Percentiles rank a stretch among this genome's conserved stretches.
Evolutionary conservation across 768 basidiomycete genomes (phyloP).

Genomic region (Asterophora parasitica): DNA sequence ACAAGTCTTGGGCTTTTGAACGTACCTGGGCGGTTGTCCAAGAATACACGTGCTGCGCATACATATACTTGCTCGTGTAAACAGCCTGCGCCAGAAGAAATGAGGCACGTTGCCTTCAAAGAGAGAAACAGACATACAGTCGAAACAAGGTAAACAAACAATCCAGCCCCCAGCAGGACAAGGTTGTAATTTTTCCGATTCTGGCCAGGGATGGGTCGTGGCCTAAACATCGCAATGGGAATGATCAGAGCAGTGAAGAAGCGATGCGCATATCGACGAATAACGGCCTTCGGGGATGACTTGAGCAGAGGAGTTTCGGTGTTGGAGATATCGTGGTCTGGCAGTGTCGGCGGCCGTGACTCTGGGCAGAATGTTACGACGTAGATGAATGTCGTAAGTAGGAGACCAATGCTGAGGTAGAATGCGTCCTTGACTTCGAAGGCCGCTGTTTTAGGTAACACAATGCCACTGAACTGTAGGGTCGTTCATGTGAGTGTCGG

Average conservation of each 20-base stretch:
- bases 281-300: constrained; percentile 25
- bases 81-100: constrained; percentile 42
- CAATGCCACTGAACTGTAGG: constrained; percentile 38
- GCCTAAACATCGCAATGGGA: constrained; percentile 69
- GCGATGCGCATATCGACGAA: constrained; percentile 21
- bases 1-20: background rate
- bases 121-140: constrained; percentile 39
- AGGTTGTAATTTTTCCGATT: constrained; percentile 67
- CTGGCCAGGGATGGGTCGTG: constrained; percentile 39
- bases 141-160: constrained; percentile 63
- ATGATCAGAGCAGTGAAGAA: constrained; percentile 45
- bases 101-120: background rate
- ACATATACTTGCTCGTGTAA: constrained; percentile 73
- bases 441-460: constrained; percentile 58
- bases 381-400: constrained; percentile 33
- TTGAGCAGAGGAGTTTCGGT: constrained; percentile 22
- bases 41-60: constrained; percentile 65
- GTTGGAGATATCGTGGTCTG: constrained; percentile 15
- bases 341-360: constrained; percentile 33
- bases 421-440: constrained; percentile 40
- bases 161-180: constrained; percentile 56
- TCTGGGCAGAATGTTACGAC: constrained; percentile 49
- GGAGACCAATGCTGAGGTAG: constrained; percentile 37
- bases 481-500: background rate
- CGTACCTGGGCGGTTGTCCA: constrained; percentile 60